Base-by-base conservation (phyloP, 2,329 filamentous ascomycete species). In the Elsinoe batatas region DNA sequence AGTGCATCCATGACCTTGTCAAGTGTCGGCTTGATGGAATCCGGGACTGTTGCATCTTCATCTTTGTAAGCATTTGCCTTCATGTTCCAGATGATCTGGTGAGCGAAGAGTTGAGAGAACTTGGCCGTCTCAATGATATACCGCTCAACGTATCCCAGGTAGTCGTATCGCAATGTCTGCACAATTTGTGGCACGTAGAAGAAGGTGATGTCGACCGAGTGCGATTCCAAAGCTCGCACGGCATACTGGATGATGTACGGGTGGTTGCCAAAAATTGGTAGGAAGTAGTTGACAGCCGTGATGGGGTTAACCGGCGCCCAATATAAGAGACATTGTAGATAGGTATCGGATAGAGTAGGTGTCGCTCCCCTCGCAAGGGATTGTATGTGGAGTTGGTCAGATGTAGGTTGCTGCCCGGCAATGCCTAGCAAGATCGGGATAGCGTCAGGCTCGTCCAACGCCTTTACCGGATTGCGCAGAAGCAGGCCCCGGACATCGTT, bases 21-120 rank as follows among this genome's bases (percentile, higher is more conserved):
- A 2, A 99, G 79, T 0, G 86, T 93, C 2, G 93, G 91, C 68
- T 99, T 98, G 65, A 96, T 87, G 3, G 83, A 81, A 69, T 98
- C 93, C 17, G 93, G 91, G 79, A 95, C 81, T 64, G 86, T 82
- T 12, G 86, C 91, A 62, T 96, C 89, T 64, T 98, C 91, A 61
- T 98, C 94, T 69, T 96, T 98, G 78, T 88, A 98, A 1, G 91
- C 88, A 69, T 98, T 99, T 32, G 93, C 93, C 69, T 97, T 98
- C 86, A 99, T 98, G 69, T 98, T 99, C 93, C 94, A 99, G 67
- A 99, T 98, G 62, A 98, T 97, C 65, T 99, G 93, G 69, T 99
- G 94, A 2, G 94, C 91, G 70, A 98, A 98, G 7, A 97, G 75
- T 69, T 97, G 93, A n/a, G 93, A 97, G 66, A 95, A 91, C 64